Percentiles rank a stretch among this genome's conserved stretches.
These are phyloP conservation scores for Athelia psychrophila DNA, from an alignment of 1,284 basidiomycete species.

Conservation along the genomic window DNA sequence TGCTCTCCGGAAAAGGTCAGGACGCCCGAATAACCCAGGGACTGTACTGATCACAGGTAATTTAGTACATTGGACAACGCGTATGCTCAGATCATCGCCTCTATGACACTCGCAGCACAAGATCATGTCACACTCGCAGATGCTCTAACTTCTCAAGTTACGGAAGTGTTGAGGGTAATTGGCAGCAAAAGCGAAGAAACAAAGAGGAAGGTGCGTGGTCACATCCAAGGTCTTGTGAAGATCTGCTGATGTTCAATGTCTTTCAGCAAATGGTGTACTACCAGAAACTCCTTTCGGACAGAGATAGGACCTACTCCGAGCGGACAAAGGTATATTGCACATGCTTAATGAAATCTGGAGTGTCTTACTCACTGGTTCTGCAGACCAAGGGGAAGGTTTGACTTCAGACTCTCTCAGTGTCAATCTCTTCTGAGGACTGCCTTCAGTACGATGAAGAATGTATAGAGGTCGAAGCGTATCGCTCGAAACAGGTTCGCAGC, in stretches of 20 bases:
- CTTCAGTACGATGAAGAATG: conserved; percentile 77
- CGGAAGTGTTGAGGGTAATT: conserved; percentile 58
- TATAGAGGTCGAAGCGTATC: conserved; percentile 61
- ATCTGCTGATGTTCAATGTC: conserved; percentile 6
- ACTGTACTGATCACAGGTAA: conserved; percentile 1
- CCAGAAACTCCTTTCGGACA: conserved; percentile 66
- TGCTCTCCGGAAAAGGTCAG: conserved; percentile 55
- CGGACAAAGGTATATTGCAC: conserved; percentile 56
- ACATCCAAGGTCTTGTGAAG: neutral
- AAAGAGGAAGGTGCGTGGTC: conserved; percentile 55
- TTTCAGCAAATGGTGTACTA: conserved; percentile 65
- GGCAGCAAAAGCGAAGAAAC: conserved; percentile 63
- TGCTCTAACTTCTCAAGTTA: conserved; percentile 52
- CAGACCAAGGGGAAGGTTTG: conserved; percentile 74
- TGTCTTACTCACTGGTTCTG: conserved; percentile 8
- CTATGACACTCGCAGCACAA: conserved; percentile 57
- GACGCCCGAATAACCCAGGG: conserved; percentile 5
- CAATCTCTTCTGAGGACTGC: conserved; percentile 3
- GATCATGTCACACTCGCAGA: conserved; percentile 71
- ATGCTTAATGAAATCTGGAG: conserved; percentile 3
- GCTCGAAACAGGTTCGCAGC: conserved; percentile 68
- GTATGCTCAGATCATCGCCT: conserved; percentile 62
- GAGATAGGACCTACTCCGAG: conserved; percentile 66
- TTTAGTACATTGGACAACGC: conserved; percentile 65
- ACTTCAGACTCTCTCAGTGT: neutral